phyloP scores from a whole-genome alignment of 495 filamentous ascomycete species.

The Sordaria brevicollis region DNA sequence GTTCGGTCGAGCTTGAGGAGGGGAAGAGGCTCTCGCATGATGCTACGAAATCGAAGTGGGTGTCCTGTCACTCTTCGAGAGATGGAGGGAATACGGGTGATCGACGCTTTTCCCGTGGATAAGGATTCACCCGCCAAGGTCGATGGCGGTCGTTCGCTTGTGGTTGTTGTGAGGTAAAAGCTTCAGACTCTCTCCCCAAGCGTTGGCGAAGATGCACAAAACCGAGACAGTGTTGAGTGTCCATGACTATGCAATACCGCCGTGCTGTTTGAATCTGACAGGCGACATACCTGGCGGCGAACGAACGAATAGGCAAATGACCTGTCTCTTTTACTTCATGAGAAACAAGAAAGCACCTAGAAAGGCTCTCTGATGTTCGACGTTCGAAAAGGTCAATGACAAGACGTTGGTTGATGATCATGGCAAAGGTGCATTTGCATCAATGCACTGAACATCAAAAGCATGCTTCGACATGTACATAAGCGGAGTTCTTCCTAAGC shows the following conservation, averaged over 20 bases:
- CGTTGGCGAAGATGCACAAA: neutral
- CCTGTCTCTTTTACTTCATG: neutral
- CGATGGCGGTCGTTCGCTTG: neutral
- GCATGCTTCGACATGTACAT: neutral
- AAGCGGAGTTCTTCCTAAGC: neutral
- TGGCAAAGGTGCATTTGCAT: neutral
- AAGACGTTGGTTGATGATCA: neutral
- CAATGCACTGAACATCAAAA: neutral
- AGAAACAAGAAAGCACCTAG: neutral
- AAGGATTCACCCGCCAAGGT: neutral
- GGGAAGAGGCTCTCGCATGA: neutral
- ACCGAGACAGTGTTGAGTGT: neutral
- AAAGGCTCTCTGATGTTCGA: neutral
- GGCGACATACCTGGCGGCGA: neutral
- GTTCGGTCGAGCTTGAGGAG: neutral
- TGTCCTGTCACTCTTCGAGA: neutral
- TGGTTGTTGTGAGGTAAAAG: neutral
- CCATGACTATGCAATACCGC: neutral
- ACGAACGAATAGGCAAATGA: neutral
- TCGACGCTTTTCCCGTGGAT: neutral
- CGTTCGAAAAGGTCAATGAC: neutral
- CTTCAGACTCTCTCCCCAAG: neutral
- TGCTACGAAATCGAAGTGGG: neutral
- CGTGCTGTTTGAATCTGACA: neutral
- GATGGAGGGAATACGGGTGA: neutral